A percentile compares a stretch with the other conserved stretches of the same genome.
Evolutionary conservation across 345 rosid species (phyloP).

Genomic region (Boechera stricta): DNA sequence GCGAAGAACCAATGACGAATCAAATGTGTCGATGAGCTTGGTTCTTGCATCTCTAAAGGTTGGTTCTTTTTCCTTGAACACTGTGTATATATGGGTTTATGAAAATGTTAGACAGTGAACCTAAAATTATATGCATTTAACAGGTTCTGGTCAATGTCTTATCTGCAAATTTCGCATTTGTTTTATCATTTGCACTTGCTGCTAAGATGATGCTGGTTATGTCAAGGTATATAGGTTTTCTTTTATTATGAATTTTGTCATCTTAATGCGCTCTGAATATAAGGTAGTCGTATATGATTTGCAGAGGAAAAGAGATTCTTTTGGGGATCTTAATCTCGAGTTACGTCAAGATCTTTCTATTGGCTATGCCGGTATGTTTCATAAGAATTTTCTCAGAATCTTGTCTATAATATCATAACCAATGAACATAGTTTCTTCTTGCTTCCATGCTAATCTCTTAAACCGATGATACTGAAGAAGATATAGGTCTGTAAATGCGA

Average conservation of each 20-base stretch:
- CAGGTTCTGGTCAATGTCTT: conserved; percentile 66
- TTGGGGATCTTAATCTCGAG: conserved; percentile 72
- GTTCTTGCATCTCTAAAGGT: conserved; percentile 36
- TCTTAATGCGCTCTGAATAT: conserved; percentile 1
- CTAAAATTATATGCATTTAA: not conserved
- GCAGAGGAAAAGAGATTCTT: conserved; percentile 54
- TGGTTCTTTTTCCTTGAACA: not conserved
- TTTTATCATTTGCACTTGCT: conserved; percentile 53
- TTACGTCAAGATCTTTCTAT: conserved; percentile 71
- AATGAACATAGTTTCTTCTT: not conserved
- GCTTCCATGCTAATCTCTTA: not conserved
- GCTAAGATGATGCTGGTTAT: conserved; percentile 49
- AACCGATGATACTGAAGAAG: not conserved
- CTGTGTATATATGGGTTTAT: conserved; percentile 4
- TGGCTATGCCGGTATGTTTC: conserved; percentile 68
- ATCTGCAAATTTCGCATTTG: conserved; percentile 65
- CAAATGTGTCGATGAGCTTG: conserved; percentile 50
- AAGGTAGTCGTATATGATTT: conserved; percentile 4
- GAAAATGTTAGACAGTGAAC: conserved; percentile 1
- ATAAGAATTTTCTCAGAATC: not conserved
- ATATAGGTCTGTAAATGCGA: conserved; percentile 10
- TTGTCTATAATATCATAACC: not conserved
- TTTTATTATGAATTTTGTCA: not conserved
- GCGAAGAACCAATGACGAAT: conserved; percentile 49
- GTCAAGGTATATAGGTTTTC: conserved; percentile 51